Evolutionary conservation across 2,329 filamentous ascomycete genomes (phyloP), one percentile per base, ranked within the genome.

Genomic region (Fusarium ramigenum): DNA sequence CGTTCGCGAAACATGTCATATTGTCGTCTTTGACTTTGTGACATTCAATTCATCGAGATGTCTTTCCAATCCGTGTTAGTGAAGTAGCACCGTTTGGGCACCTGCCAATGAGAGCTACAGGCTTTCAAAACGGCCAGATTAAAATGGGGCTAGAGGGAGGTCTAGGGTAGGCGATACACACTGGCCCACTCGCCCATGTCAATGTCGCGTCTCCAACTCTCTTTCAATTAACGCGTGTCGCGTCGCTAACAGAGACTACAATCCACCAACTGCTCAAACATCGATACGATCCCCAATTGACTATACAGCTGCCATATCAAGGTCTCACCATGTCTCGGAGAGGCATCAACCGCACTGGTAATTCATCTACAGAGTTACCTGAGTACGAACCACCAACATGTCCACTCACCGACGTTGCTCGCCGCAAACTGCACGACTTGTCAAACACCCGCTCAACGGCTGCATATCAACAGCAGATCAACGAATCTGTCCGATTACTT

Each of bases 321-420:
- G 36, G 23, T 28, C 34, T 28, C 56, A 21, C 30, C 50, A 83
- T 83, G 82, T 79, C 82, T 25, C 80, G 79, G 42, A 78, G 79
- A 50, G 78, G 80, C 23, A 66, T 80, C 65, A 79, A 79, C 43
- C 79, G 80, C 61, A 39, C 69, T 63, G 63, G 70, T 30, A 47
- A 68, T 44, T 60, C 77, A 30, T 40, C 72, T 9, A 70, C 80
- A 28, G 77, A 81, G 19, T 78, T 89, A n/a, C 87, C 87, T 5
- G 80, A 82, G 4, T 89, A 90, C 79, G 82, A 90, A 63, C 81
- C 85, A 6, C 87, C 85, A 12, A 77, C 81, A 15, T 86, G 82
- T 63, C 83, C 86, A 10, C 84, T 89, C 68, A 81, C 83, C 63
- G 79, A 82, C 18, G 63, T 66, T 10, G 81, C 82, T 14, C 81